Conservation (phyloP, 2,329 filamentous ascomycete species). For the Monosporascus sp. region DNA sequence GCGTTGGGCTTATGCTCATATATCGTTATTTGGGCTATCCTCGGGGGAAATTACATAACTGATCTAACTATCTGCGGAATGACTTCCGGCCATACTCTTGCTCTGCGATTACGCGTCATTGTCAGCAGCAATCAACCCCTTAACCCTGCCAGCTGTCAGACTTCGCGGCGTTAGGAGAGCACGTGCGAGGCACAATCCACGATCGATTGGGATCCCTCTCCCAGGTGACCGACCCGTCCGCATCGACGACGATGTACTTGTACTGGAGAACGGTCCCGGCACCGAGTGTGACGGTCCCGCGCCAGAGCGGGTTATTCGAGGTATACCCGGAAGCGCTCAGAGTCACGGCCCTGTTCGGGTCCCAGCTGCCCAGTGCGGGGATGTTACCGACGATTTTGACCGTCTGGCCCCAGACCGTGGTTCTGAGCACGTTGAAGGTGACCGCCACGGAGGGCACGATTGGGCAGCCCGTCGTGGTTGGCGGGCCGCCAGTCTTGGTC, state of each 20-base stretch:
- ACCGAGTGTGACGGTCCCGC: constrained; percentile 45
- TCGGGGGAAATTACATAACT: no score
- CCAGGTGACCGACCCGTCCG: constrained; percentile 54
- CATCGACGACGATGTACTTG: constrained; percentile 60
- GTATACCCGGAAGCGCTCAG: constrained; percentile 58
- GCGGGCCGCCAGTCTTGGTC: constrained; percentile 11
- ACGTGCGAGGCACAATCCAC: constrained; percentile 30
- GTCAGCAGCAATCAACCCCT: not conserved
- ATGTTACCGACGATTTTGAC: constrained; percentile 61
- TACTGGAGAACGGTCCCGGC: constrained; percentile 56
- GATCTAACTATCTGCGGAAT: not conserved
- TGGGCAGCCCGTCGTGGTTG: constrained; percentile 30
- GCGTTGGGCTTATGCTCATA: no score
- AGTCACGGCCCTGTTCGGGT: constrained; percentile 45
- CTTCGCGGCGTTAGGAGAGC: constrained; percentile 22
- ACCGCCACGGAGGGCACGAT: constrained; percentile 47
- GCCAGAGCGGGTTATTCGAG: constrained; percentile 56
- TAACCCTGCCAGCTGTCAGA: constrained; percentile 29
- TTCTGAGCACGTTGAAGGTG: constrained; percentile 55
- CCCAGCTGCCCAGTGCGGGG: constrained; percentile 58
- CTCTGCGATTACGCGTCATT: no score
- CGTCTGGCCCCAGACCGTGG: constrained; percentile 56
- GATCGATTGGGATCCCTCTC: constrained; percentile 54
- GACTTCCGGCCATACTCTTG: no score
- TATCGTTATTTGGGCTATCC: no score